Percentiles rank a stretch among this genome's conserved stretches.
Evolutionary conservation across 208 protist species (phyloP).

Genomic region (Vickermania spadyakhi): DNA sequence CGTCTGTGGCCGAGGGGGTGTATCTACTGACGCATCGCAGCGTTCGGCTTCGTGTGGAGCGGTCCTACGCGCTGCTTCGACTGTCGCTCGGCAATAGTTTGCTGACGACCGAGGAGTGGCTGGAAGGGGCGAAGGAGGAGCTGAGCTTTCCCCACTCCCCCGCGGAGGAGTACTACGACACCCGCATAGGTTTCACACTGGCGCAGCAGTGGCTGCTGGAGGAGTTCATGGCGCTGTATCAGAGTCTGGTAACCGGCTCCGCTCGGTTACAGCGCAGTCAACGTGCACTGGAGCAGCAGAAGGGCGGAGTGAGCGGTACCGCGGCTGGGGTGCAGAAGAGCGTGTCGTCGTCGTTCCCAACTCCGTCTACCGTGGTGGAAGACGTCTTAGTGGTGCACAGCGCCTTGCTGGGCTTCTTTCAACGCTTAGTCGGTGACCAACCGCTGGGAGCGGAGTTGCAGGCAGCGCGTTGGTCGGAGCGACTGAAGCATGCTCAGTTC

Average conservation of each 20-base stretch:
- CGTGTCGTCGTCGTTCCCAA: background rate
- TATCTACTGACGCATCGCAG: background rate
- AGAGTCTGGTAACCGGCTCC: background rate
- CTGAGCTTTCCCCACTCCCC: background rate
- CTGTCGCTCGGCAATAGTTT: background rate
- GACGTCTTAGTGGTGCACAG: background rate
- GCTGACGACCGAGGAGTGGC: background rate
- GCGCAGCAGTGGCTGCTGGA: constrained; percentile 1
- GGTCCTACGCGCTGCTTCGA: background rate
- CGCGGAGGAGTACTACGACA: background rate
- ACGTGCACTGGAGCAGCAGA: background rate
- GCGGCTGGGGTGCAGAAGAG: background rate
- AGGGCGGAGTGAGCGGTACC: too few relatives aligned
- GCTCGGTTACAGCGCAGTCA: background rate
- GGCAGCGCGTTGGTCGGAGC: background rate
- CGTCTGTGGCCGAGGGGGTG: background rate
- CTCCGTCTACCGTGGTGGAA: background rate
- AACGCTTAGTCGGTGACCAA: background rate
- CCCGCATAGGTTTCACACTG: background rate
- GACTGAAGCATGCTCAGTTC: background rate
- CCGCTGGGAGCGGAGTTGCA: background rate
- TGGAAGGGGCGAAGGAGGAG: background rate
- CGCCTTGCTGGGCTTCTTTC: background rate
- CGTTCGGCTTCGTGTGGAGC: background rate
- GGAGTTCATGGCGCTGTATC: background rate